Evolutionary conservation across 176 grass and related monocot genomes (phyloP), one percentile per base, ranked within the genome.

Genomic region (Calamus simplicifolius): DNA sequence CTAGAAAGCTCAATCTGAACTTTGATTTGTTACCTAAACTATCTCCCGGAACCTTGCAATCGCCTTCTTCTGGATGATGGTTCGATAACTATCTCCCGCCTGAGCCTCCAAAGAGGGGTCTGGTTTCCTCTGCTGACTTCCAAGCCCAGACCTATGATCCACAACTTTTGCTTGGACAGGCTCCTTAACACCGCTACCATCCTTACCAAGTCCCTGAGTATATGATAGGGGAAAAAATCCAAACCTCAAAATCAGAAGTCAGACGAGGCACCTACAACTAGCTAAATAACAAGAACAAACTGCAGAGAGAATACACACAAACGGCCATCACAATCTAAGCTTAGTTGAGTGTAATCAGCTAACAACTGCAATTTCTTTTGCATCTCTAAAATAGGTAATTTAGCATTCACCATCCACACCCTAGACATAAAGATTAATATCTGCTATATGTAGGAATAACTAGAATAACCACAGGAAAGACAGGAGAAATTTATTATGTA

Each of bases 61-160:
- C 3, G 93, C 87, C 75, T 92, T 98, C 81, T 98, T 98, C 66
- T 92, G 87, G 70, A 98, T 88, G 70, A 98, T 92, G 69, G 93
- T 89, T 68, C 80, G 86, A 51, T 98, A 92, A 60, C 94, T 92
- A 49, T 98, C 93, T 18, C 93, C 87, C 1, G 84, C 77, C 70
- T 82, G 87, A 38, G 93, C 66, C 73, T 98, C 93, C 67, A 98
- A 61, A 2, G 76, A 80, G 1, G 81, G 87, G 57, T 98, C 79
- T 26, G 48, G 12, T 76, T 67, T 82, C 54, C 72, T 79, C 62
- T 74, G 87, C 50, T 92, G 80, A 57, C 81, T 88, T 50, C 93
- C 93, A 18, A 98, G 84, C 25, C 93, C 93, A 38, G 93, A 76
- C 64, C 84, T 98, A 15, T 72, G 73, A 16, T 87, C 84, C 0